These are phyloP conservation scores for Lycium barbarum DNA, from an alignment of 257 asterid species.

Conservation along the genomic window DNA sequence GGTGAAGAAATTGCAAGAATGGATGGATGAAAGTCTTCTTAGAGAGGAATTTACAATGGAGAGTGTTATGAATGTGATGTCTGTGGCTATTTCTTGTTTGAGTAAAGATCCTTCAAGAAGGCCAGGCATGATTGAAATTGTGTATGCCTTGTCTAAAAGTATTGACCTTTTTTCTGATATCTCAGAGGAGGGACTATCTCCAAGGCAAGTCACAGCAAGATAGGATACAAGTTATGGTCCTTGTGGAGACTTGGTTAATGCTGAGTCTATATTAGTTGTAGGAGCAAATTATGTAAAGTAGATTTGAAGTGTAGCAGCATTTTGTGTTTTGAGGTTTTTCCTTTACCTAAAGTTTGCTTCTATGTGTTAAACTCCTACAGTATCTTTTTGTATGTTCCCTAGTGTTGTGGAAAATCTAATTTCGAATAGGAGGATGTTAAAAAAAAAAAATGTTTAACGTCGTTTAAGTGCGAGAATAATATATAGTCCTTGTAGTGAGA, in stretches of 20 bases:
- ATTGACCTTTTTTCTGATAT: conserved; percentile 73
- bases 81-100: conserved; percentile 73
- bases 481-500: not conserved
- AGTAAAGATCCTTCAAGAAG: conserved; percentile 73
- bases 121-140: conserved; percentile 94
- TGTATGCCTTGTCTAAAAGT: conserved; percentile 87
- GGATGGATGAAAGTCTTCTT: conserved; percentile 65
- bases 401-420: not conserved
- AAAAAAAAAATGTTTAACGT: not conserved
- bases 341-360: conserved; percentile 5
- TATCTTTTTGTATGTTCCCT: not conserved
- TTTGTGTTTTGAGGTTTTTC: conserved; percentile 6
- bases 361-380: not conserved
- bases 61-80: conserved; percentile 64
- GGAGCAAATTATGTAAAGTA: not conserved
- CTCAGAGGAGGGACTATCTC: conserved; percentile 76
- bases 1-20: conserved; percentile 55
- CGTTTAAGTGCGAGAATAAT: too few species aligned
- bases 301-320: not conserved
- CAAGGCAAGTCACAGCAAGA: conserved; percentile 67
- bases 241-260: not conserved
- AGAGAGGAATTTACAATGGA: conserved; percentile 60
- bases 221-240: conserved; percentile 29
- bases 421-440: not conserved
- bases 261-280: not conserved